Base-by-base conservation (phyloP, 1,139 yeast species). In the Yamadazyma aaseri region DNA sequence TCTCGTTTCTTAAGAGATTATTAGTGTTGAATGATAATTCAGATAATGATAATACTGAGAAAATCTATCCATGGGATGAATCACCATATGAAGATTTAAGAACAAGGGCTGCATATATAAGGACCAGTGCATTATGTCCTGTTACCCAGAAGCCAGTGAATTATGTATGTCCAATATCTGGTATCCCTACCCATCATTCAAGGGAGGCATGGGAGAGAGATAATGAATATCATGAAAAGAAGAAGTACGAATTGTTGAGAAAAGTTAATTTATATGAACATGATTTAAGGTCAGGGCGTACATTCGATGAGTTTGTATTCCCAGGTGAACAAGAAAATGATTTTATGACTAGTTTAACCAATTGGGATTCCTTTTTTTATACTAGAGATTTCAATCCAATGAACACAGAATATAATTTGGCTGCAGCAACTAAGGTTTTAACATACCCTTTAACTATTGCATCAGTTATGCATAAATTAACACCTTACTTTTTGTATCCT, bases 381-480 rank as follows among this genome's bases (percentile, higher is more conserved):
- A 92, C 98, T 0, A 75, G 98, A 58, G 86, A 85, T 51, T 92
- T 87, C 58, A 82, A 80, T 51, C 90, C 97, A 5, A 90, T 92
- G 97, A 96, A 92, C 59, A 86, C 96, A 9, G 97, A 90, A 58
- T 92, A 86, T 65, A 95, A 90, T 60, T 68, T 90, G 54, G 97
- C 98, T 0, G 95, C 95, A 2, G 92, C 90, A 23, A 87, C 97
- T 17, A 92, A 94, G 58, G 86, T 92, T 73, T 73, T 92, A 55
- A 85, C 95, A 32, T 92, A 89, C 59, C 98, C 98, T 28, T 65
- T 87, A 40, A 89, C 98, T 5, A 82, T 92, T 39, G 96, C 87
- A 9, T 78, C 95, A 1, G 61, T 87, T 16, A 63, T 92, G 50
- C 94, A 90, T 60, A 84, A 83, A 55, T 83, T 72, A 56, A 84